Conservation (phyloP, 306 rosid species). For the Lupinus albus region DNA sequence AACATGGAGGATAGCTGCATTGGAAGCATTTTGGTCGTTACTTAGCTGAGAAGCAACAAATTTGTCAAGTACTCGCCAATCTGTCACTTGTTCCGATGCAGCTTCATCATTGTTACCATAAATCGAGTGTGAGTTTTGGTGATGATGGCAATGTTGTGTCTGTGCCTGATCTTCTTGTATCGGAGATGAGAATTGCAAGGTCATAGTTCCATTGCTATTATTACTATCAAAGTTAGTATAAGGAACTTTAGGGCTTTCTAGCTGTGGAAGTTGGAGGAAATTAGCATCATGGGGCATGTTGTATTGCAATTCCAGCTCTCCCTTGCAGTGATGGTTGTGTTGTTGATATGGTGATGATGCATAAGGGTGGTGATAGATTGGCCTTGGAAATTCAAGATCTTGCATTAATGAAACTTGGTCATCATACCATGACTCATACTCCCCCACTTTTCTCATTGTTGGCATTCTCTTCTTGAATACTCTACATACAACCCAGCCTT, state of each 20-base stretch:
- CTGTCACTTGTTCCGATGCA: constrained; percentile 59
- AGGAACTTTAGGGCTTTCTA: constrained; percentile 73
- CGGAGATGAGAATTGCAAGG: constrained; percentile 50
- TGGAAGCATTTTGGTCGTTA: constrained; percentile 55
- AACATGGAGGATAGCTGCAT: constrained; percentile 49
- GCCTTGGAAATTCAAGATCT: constrained; percentile 66
- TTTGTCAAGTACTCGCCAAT: constrained; percentile 85
- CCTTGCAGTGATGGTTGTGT: constrained; percentile 60
- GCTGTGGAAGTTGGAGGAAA: constrained; percentile 80
- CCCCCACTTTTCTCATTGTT: constrained; percentile 59
- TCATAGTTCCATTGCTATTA: constrained; percentile 27
- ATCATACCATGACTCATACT: constrained; percentile 83
- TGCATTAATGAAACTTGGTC: constrained; percentile 80
- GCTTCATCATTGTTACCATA: constrained; percentile 49
- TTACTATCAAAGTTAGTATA: constrained; percentile 22
- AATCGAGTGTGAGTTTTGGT: constrained; percentile 34
- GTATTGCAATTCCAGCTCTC: constrained; percentile 66
- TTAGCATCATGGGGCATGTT: constrained; percentile 51
- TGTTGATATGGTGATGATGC: constrained; percentile 42
- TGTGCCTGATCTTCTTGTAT: constrained; percentile 55
- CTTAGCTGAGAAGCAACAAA: constrained; percentile 86
- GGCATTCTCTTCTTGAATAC: constrained; percentile 79
- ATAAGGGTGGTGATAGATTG: constrained; percentile 48
- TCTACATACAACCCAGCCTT: constrained; percentile 92
- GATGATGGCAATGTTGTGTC: constrained; percentile 44